Percentiles rank a stretch among this genome's conserved stretches.
Conservation (phyloP, 2,329 filamentous ascomycete genomes). For the Lasiodiplodia sp. region DNA sequence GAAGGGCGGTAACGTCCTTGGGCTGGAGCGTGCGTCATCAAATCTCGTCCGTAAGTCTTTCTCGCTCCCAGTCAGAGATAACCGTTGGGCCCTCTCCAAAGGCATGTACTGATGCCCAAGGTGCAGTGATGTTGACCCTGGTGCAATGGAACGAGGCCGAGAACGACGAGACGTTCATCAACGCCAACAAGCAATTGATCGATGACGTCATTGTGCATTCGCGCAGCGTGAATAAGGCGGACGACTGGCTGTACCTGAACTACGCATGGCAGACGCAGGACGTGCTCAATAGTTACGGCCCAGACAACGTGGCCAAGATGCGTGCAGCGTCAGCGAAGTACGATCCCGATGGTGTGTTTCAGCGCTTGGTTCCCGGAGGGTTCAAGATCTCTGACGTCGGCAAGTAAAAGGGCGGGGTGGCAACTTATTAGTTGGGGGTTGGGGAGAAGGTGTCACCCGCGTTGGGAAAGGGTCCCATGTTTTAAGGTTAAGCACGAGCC, state of each 20-base stretch:
- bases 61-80: neutral
- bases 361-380: slow-evolving; percentile 37
- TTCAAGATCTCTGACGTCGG: slow-evolving; percentile 38
- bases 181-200: neutral
- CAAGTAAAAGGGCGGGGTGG: no score
- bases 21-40: slow-evolving; percentile 32
- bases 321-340: slow-evolving; percentile 29
- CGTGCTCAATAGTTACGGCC: slow-evolving; percentile 36
- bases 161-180: neutral
- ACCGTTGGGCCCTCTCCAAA: neutral
- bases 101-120: neutral
- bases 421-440: neutral
- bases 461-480: neutral
- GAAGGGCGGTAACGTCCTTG: slow-evolving; percentile 33
- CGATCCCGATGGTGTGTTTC: slow-evolving; percentile 37
- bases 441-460: no score
- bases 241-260: slow-evolving; percentile 24
- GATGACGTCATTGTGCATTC: neutral
- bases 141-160: neutral
- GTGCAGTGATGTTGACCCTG: neutral
- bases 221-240: neutral
- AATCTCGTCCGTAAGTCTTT: slow-evolving; percentile 30
- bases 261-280: slow-evolving; percentile 27
- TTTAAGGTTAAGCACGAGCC: neutral
- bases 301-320: slow-evolving; percentile 31